Evolutionary conservation across 2,329 filamentous ascomycete genomes (phyloP), one percentile per base, ranked within the genome.

Genomic region (Hypomyces perniciosus): DNA sequence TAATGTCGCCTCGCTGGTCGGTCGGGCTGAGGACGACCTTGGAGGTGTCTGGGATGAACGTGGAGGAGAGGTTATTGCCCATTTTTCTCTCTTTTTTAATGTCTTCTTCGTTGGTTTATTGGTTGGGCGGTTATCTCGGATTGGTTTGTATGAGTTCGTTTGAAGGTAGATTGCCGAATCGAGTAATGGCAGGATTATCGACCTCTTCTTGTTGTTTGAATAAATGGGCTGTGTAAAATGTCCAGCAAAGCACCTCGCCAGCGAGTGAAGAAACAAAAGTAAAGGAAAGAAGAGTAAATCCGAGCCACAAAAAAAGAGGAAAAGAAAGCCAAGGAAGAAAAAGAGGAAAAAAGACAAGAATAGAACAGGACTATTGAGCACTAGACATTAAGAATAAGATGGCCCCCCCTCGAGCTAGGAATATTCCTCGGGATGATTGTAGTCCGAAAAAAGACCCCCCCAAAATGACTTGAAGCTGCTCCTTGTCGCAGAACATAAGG

Each of bases 41-140:
- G 43, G 68, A 72, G 34, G 64, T 69, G 61, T 73, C 70, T 35
- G 66, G 64, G 48, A 63, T 61, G 40, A 68, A 61, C 13, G 59
- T 61, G 29, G 64, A 65, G n/a, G 71, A 73, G 29, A 72, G 68
- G 48, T 72, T 72, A 53, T 58, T 59, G 54, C 70, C 70, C 71
- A 73, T 73, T 30, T 47, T 64, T 53, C 12, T 9, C n/a, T 8
- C 35, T 7, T 39, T 31, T 44, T 5, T 34, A 33, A 30, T 39
- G 28, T 44, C 4, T 48, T 42, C 34, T 40, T 45, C 27, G 4
- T 46, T 28, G 28, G 27, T 41, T 41, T 35, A 12, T 40, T 40
- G 26, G 8, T 47, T 20, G 20, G 20, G 20, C 20, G 20, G 20
- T 20, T 20, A 20, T 20, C 20, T 20, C 20, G 20, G 20, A 20